These are phyloP conservation scores for Malus hybrid DNA, from an alignment of 331 rosid species.

Conservation along the genomic window DNA sequence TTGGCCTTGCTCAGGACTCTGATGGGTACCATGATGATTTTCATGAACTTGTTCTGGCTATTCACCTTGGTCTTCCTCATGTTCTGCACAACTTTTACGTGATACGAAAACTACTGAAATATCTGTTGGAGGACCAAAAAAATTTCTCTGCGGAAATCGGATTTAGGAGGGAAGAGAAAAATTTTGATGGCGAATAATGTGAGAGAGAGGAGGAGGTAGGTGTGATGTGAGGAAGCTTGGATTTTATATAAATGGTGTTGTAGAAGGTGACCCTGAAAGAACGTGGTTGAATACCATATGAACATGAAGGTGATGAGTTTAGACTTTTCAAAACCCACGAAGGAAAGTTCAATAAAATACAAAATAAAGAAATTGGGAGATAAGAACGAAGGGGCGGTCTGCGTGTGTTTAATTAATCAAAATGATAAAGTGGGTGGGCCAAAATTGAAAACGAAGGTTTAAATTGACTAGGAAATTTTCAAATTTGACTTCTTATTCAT, in stretches of 20 bases:
- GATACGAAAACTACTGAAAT: background rate
- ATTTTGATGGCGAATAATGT: background rate
- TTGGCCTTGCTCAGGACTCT: constrained; percentile 46
- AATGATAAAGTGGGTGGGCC: background rate
- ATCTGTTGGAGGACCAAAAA: background rate
- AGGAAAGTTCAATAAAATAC: too few relatives aligned
- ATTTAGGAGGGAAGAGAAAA: background rate
- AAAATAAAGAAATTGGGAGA: constrained; percentile 4
- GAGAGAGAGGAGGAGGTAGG: background rate
- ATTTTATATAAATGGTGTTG: background rate
- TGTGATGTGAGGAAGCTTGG: background rate
- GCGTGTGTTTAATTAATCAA: background rate
- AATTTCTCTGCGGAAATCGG: background rate
- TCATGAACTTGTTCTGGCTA: constrained; percentile 35
- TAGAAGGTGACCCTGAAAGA: background rate
- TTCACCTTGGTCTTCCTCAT: constrained; percentile 30
- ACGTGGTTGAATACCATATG: background rate
- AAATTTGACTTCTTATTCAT: background rate
- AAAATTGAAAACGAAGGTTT: background rate
- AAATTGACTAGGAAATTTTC: background rate
- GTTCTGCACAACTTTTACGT: background rate
- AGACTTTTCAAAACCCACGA: constrained; percentile 49
- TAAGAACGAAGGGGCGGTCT: constrained; percentile 16
- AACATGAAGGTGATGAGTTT: background rate
- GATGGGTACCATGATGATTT: constrained; percentile 50